Base-by-base conservation (phyloP, 2,329 filamentous ascomycete species). In the Talaromyces amestolkiae region DNA sequence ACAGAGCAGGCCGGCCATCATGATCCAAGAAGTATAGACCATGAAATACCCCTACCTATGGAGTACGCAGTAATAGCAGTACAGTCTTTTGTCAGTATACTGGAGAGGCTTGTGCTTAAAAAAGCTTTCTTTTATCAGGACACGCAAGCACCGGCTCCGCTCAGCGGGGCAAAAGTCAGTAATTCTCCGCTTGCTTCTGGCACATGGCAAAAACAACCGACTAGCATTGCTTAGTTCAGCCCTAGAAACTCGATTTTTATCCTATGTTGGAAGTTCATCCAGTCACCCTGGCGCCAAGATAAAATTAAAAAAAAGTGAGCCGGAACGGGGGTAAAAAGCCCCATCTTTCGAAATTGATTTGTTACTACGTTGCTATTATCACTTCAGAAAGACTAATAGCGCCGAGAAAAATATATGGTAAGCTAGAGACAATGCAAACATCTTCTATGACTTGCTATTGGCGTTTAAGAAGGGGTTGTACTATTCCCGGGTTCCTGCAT, bases 141-240 rank as follows among this genome's bases (percentile, higher is more conserved):
- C 49, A 53, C 27, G 27, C 27, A 53, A 33, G 49, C 47, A 51
- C 19, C 22, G 10, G 45, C 22, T 17, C 45, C 45, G 22, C 47
- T 51, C 24, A 31, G 49, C 31, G 15, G 27, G 47, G 49, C 27
- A 17, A 53, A n/a, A n/a, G 22, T 31, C 2, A 31, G 22, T 9
- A 17, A 31, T 31, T 47, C 22, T 51, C 24, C 47, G 22, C 24
- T 17, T 24, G 47, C 11, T 17, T 31, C 49, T 31, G 17, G 27
- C 15, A 53, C 49, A 31, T 53, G 49, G 49, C 24, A 53, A 53
- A 53, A 53, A 53, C 49, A 53, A 31, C 24, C 49, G 49, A 53
- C 27, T 53, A 53, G 49, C 11, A 31, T 31, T 33, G 49, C 49
- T 33, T 53, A 53, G 24, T 33, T 53, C 49, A 53, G 27, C 49